Conservation (phyloP, 2,329 filamentous ascomycete genomes). For the Cladorrhinum sp. region DNA sequence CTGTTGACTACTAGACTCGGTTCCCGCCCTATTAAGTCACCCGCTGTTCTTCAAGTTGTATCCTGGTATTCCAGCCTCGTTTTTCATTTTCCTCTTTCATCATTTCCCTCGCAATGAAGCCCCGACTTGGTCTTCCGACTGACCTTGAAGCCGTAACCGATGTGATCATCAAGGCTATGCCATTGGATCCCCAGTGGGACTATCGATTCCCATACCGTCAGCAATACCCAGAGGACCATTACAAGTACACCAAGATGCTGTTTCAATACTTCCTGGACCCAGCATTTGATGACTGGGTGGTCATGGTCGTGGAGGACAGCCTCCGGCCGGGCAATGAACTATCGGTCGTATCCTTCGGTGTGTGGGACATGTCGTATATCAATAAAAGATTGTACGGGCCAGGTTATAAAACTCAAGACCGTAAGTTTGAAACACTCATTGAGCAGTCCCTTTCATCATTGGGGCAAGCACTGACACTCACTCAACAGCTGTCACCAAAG, state of each 20-base stretch:
- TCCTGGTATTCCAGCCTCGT: neutral
- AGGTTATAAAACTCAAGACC: constrained; percentile 23
- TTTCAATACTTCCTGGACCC: constrained; percentile 26
- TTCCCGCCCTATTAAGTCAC: neutral
- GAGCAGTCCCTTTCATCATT: neutral
- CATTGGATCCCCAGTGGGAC: constrained; percentile 27
- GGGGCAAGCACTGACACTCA: constrained; percentile 10
- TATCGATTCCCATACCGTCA: constrained; percentile 26
- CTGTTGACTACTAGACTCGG: neutral
- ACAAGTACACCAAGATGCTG: constrained; percentile 25
- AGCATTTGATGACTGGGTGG: constrained; percentile 24
- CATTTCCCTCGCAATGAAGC: constrained; percentile 17
- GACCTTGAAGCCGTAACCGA: constrained; percentile 26
- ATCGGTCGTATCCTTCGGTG: constrained; percentile 22
- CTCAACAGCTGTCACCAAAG: constrained; percentile 20
- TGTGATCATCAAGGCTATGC: constrained; percentile 27
- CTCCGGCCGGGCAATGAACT: constrained; percentile 8
- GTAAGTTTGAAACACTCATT: constrained; percentile 19
- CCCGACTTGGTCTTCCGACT: constrained; percentile 20
- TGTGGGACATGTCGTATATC: constrained; percentile 25
- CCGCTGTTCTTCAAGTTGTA: neutral
- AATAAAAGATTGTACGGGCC: constrained; percentile 25
- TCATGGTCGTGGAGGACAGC: constrained; percentile 27
- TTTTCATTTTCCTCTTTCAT: neutral
- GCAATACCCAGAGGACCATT: constrained; percentile 25